Evolutionary conservation across 179 eudicot species (phyloP).

Genomic region (Spinacia oleracea): DNA sequence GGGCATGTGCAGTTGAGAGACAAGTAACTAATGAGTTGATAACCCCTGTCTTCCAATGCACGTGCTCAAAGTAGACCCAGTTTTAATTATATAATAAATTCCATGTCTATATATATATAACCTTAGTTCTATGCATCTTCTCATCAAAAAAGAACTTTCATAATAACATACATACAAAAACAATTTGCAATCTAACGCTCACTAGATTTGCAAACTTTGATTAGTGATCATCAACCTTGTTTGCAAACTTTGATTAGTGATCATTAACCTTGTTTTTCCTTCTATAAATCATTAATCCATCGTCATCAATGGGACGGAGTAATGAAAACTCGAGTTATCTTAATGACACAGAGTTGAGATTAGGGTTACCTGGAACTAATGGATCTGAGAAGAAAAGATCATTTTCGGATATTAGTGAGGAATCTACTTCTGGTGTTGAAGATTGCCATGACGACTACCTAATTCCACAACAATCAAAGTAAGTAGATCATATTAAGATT

Average conservation of each 20-base stretch:
- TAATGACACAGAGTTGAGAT: constrained; percentile 41
- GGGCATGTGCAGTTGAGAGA: constrained; percentile 29
- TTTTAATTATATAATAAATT: constrained; percentile 4
- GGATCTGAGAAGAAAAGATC: constrained; percentile 21
- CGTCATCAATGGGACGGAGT: constrained; percentile 18
- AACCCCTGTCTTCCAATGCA: constrained; percentile 26
- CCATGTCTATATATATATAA: neutral
- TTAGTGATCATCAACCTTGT: neutral
- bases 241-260: too few relatives aligned
- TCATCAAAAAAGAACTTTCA: neutral
- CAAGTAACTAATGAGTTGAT: constrained; percentile 25
- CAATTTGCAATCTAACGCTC: constrained; percentile 2
- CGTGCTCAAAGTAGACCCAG: constrained; percentile 16
- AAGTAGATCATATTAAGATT: neutral
- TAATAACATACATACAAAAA: too few relatives aligned
- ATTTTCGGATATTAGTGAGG: constrained; percentile 7
- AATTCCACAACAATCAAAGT: constrained; percentile 29
- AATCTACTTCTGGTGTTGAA: constrained; percentile 22
- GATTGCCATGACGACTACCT: neutral
- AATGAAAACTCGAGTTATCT: constrained; percentile 21
- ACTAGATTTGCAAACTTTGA: neutral
- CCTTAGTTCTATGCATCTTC: neutral
- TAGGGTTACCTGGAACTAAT: constrained; percentile 36
- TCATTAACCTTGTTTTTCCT: too few relatives aligned
- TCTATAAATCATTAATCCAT: neutral